Conservation (phyloP, 306 rosid species). For the Crataegus laevigata region DNA sequence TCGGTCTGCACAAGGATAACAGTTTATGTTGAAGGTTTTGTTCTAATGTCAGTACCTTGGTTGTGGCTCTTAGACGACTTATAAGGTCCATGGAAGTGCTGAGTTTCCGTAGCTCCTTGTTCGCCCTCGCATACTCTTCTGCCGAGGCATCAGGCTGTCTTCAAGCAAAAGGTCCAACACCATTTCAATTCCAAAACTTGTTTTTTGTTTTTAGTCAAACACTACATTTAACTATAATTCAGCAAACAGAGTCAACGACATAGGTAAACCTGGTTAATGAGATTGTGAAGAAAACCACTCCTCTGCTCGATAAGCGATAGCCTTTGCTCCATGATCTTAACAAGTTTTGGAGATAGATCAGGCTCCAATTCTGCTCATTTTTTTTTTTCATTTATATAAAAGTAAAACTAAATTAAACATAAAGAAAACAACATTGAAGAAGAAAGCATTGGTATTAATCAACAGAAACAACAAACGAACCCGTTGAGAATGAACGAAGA, state of each 20-base stretch:
- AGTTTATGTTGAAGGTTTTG: background rate
- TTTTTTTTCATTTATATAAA: background rate
- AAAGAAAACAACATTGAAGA: background rate
- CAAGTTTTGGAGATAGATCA: conserved; percentile 45
- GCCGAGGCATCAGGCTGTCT: conserved; percentile 88
- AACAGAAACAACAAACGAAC: conserved; percentile 8
- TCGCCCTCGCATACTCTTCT: conserved; percentile 69
- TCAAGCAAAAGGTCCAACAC: conserved; percentile 24
- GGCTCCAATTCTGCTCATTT: conserved; percentile 36
- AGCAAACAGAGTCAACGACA: background rate
- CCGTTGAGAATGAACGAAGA: conserved; percentile 39
- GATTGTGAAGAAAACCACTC: conserved; percentile 41
- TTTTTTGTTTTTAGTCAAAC: background rate
- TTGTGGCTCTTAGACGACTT: conserved; percentile 51
- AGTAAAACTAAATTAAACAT: background rate
- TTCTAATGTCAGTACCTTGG: conserved; percentile 44
- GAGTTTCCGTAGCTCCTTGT: conserved; percentile 81
- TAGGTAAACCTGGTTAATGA: conserved; percentile 43
- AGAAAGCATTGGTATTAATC: background rate
- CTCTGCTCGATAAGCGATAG: conserved; percentile 54
- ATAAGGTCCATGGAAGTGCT: conserved; percentile 63
- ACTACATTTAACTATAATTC: background rate
- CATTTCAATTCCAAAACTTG: background rate
- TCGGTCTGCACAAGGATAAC: background rate
- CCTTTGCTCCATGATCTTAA: conserved; percentile 77